Conservation (phyloP, 441 rosid species). For the Gossypium davidsonii region DNA sequence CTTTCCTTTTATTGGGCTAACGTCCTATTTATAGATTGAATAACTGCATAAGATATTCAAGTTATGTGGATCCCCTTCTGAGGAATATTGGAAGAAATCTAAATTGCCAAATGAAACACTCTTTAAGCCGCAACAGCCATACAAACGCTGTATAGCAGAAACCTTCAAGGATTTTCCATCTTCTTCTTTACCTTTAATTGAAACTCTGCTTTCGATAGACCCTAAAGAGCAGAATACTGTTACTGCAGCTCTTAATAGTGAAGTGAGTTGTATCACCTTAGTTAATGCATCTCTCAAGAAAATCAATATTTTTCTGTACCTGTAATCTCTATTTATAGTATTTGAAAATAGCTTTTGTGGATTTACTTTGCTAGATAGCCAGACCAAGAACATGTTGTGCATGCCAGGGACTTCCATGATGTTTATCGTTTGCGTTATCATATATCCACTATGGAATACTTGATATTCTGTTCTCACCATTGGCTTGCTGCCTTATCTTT, state of each 20-base stretch:
- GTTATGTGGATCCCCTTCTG: slow-evolving; percentile 84
- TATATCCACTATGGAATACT: slow-evolving; percentile 3
- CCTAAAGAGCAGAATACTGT: slow-evolving; percentile 76
- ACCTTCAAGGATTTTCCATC: slow-evolving; percentile 63
- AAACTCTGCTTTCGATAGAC: slow-evolving; percentile 70
- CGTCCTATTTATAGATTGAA: slow-evolving; percentile 50
- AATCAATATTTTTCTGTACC: not conserved
- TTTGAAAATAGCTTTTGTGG: not conserved
- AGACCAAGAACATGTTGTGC: not conserved
- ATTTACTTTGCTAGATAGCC: not conserved
- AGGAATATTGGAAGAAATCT: slow-evolving; percentile 78
- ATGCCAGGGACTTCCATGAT: not conserved
- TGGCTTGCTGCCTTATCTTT: not conserved
- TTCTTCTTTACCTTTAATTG: slow-evolving; percentile 52
- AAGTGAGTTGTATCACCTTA: slow-evolving; percentile 39
- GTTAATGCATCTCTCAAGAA: not conserved
- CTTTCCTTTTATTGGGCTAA: slow-evolving; percentile 12
- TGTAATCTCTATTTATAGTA: not conserved
- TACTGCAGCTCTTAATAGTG: slow-evolving; percentile 56
- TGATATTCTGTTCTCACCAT: not conserved
- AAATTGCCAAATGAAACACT: slow-evolving; percentile 75
- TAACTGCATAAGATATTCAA: slow-evolving; percentile 89
- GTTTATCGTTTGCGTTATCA: not conserved
- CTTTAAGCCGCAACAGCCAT: slow-evolving; percentile 72
- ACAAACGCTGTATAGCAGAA: slow-evolving; percentile 61